Conservation (phyloP, 2,329 filamentous ascomycete genomes). For the Truncatella angustata region DNA sequence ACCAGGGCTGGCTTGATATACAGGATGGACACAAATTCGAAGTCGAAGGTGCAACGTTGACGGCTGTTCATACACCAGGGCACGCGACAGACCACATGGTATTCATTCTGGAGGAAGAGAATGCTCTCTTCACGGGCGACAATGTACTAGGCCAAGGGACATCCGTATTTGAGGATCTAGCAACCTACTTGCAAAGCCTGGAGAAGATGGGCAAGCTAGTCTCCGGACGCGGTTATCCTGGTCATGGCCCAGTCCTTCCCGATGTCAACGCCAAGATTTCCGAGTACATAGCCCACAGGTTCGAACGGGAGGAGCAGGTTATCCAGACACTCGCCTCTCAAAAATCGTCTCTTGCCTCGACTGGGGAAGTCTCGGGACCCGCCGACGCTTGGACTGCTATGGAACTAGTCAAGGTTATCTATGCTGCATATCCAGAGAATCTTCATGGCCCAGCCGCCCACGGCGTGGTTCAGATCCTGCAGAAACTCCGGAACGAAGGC, state of each 20-base stretch:
- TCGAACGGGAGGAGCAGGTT: conserved; percentile 77
- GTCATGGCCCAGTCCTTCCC: conserved; percentile 77
- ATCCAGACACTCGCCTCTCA: conserved; percentile 57
- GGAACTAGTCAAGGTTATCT: conserved; percentile 87
- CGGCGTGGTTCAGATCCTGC: conserved; percentile 75
- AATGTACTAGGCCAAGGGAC: conserved; percentile 87
- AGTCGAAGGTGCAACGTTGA: conserved; percentile 41
- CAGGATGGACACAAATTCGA: conserved; percentile 51
- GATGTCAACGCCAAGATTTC: conserved; percentile 69
- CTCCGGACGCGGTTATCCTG: conserved; percentile 74
- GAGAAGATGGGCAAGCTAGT: conserved; percentile 67
- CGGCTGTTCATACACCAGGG: conserved; percentile 49
- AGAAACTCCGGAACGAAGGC: conserved; percentile 75
- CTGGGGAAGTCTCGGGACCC: conserved; percentile 12
- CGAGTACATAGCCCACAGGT: conserved; percentile 82
- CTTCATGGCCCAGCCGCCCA: conserved; percentile 74
- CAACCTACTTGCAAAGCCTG: conserved; percentile 66
- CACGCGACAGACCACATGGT: conserved; percentile 83
- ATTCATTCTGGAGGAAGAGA: conserved; percentile 73
- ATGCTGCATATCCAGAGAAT: conserved; percentile 72
- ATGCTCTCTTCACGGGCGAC: conserved; percentile 85
- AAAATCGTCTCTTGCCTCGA: conserved; percentile 21
- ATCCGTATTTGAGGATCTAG: conserved; percentile 77
- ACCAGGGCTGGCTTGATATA: conserved; percentile 51
- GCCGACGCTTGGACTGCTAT: conserved; percentile 62